phyloP scores from a whole-genome alignment of 352 stramenopile genomes.

The Phytophthora chlamydospora region DNA sequence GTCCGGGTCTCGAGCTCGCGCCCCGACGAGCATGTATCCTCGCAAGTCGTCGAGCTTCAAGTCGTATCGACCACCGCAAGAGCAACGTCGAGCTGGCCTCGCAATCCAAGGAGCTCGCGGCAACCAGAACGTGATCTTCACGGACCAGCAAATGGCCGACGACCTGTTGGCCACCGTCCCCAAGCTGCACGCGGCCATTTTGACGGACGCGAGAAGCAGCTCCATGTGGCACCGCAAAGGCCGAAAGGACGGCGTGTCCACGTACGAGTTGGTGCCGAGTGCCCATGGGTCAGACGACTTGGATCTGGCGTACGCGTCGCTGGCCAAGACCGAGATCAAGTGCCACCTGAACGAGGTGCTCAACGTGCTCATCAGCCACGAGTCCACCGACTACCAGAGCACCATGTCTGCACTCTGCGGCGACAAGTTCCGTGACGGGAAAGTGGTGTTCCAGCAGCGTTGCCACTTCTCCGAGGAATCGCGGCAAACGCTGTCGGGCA shows the following conservation, averaged over 20 bases:
- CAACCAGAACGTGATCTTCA: constrained; percentile 33
- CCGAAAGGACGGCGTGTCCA: constrained; percentile 44
- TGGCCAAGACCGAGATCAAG: constrained; percentile 52
- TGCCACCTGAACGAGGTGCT: constrained; percentile 60
- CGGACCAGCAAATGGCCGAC: constrained; percentile 45
- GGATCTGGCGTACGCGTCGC: constrained; percentile 47
- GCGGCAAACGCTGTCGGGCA: constrained; percentile 27
- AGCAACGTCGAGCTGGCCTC: constrained; percentile 20
- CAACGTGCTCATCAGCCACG: constrained; percentile 33
- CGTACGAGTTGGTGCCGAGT: constrained; percentile 43
- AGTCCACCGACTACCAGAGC: constrained; percentile 44
- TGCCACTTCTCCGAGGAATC: constrained; percentile 40
- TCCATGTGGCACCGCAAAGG: constrained; percentile 39
- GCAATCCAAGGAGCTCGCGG: constrained; percentile 30
- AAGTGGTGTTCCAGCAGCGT: constrained; percentile 46
- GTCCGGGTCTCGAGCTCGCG: constrained; percentile 12
- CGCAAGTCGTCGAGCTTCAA: constrained; percentile 28
- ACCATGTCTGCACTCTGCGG: constrained; percentile 48
- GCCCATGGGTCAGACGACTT: constrained; percentile 35
- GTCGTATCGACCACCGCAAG: constrained; percentile 29
- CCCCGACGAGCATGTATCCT: constrained; percentile 11
- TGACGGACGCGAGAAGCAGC: constrained; percentile 20
- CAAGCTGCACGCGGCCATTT: constrained; percentile 41
- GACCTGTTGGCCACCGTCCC: constrained; percentile 39
- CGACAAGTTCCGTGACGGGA: constrained; percentile 43